A percentile compares a stretch with the other conserved stretches of the same genome.
These are phyloP conservation scores for Pilatotrama ljubarskyi DNA, from an alignment of 768 basidiomycete genomes.

Conservation along the genomic window DNA sequence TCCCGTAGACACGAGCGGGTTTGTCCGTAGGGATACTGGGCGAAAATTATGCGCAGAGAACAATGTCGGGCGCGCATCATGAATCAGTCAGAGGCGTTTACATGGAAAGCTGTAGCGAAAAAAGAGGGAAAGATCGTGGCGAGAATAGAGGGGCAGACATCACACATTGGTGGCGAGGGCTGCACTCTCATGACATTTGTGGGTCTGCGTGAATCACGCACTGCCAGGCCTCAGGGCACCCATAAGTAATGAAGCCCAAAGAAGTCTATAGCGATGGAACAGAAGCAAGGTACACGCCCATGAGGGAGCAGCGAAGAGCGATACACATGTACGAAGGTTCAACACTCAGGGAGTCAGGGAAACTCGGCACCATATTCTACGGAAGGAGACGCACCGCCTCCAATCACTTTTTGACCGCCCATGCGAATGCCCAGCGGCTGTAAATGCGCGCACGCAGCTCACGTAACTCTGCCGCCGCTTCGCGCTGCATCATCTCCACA, in stretches of 20 bases:
- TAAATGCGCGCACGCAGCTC: slow-evolving; percentile 30
- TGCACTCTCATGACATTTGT: not conserved
- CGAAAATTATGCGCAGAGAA: too few relatives aligned
- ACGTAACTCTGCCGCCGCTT: slow-evolving; percentile 29
- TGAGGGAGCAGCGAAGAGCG: not conserved
- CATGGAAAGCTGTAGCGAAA: too few relatives aligned
- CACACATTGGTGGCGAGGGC: too few relatives aligned
- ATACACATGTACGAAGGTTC: not conserved
- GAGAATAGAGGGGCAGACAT: too few relatives aligned
- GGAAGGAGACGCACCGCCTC: not conserved
- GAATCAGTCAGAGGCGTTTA: too few relatives aligned
- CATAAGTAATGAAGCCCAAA: not conserved
- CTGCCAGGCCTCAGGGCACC: not conserved
- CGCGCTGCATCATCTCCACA: slow-evolving; percentile 31
- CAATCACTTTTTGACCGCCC: slow-evolving; percentile 32
- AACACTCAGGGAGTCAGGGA: not conserved
- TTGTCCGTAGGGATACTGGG: too few relatives aligned
- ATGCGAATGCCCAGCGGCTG: slow-evolving; percentile 35
- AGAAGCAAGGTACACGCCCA: not conserved
- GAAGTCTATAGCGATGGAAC: not conserved
- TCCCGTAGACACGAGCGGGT: too few relatives aligned
- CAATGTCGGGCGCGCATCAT: too few relatives aligned
- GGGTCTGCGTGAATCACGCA: not conserved
- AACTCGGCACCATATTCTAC: not conserved
- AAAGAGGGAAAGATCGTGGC: too few relatives aligned